Percentiles rank a stretch among this genome's conserved stretches.
Evolutionary conservation across 139 green algal species (phyloP).

Genomic region (Picochlorum costavermella): DNA sequence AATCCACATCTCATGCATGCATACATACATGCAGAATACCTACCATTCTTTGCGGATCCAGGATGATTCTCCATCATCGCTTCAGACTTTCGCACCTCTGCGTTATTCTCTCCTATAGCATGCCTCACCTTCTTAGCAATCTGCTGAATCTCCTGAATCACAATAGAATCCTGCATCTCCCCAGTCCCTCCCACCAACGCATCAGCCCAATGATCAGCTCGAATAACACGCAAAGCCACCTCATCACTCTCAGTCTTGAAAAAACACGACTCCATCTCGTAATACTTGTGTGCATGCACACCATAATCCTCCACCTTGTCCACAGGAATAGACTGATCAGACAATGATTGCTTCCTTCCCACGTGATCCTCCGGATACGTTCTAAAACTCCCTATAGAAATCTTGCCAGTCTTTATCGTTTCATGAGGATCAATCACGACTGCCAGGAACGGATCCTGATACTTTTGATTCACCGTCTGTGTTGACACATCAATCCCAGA

Average conservation of each 20-base stretch:
- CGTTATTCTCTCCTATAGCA: constrained; percentile 10
- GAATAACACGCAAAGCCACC: constrained; percentile 81
- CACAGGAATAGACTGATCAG: constrained; percentile 94
- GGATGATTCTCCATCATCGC: background rate
- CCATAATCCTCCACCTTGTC: constrained; percentile 99
- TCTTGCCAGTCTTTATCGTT: constrained; percentile 91
- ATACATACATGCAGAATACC: no score
- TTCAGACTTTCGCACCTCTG: constrained; percentile 22
- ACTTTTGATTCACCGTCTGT: constrained; percentile 84
- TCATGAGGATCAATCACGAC: constrained; percentile 94
- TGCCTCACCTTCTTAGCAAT: constrained; percentile 74
- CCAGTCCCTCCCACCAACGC: constrained; percentile 78
- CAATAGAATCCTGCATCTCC: constrained; percentile 63
- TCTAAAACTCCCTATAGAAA: constrained; percentile 92
- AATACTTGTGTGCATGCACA: constrained; percentile 69
- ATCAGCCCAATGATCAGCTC: constrained; percentile 91
- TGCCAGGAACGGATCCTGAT: constrained; percentile 91
- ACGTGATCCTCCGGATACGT: constrained; percentile 48
- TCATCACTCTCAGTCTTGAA: constrained; percentile 89
- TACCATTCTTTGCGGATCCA: no score
- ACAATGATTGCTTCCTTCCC: constrained; percentile 9
- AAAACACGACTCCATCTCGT: constrained; percentile 74
- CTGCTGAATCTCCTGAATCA: constrained; percentile 73
- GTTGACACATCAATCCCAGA: constrained; percentile 84
- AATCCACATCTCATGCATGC: background rate